phyloP scores from a whole-genome alignment of 164 flowering plant species.

The Akebia trifoliata region DNA sequence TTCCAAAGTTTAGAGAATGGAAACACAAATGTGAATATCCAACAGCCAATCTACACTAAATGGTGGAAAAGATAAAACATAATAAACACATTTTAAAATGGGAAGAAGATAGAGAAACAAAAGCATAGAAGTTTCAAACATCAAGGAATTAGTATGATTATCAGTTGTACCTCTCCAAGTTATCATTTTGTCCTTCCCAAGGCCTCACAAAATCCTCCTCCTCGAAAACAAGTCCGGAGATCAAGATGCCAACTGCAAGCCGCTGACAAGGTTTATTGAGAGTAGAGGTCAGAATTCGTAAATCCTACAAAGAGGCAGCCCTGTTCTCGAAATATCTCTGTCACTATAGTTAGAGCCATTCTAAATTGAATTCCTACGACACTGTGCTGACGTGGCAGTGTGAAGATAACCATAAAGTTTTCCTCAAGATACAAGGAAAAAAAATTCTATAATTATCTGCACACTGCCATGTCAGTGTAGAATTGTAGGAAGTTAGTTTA shows the following conservation, averaged over 20 bases:
- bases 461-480: too few relatives aligned
- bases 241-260: constrained; percentile 75
- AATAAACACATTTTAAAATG: too few relatives aligned
- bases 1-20: not conserved
- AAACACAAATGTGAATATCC: not conserved
- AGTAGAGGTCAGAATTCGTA: constrained; percentile 6
- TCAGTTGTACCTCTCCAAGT: constrained; percentile 64
- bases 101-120: too few relatives aligned
- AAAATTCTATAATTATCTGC: too few relatives aligned
- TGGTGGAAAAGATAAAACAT: too few relatives aligned
- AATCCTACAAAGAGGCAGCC: not conserved
- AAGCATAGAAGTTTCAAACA: not conserved
- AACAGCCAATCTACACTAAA: not conserved
- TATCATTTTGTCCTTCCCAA: constrained; percentile 68
- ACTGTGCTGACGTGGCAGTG: too few relatives aligned
- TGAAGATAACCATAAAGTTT: too few relatives aligned
- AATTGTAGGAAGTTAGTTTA: too few relatives aligned
- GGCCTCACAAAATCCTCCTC: constrained; percentile 82
- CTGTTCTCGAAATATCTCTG: not conserved
- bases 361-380: too few relatives aligned
- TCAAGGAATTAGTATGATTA: not conserved
- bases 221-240: constrained; percentile 85
- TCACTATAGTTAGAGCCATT: too few relatives aligned
- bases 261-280: constrained; percentile 44
- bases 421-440: too few relatives aligned